Percentiles rank a stretch among this genome's conserved stretches.
These are phyloP conservation scores for Metschnikowia santaceciliae DNA, from an alignment of 805 yeast genomes.

Conservation along the genomic window DNA sequence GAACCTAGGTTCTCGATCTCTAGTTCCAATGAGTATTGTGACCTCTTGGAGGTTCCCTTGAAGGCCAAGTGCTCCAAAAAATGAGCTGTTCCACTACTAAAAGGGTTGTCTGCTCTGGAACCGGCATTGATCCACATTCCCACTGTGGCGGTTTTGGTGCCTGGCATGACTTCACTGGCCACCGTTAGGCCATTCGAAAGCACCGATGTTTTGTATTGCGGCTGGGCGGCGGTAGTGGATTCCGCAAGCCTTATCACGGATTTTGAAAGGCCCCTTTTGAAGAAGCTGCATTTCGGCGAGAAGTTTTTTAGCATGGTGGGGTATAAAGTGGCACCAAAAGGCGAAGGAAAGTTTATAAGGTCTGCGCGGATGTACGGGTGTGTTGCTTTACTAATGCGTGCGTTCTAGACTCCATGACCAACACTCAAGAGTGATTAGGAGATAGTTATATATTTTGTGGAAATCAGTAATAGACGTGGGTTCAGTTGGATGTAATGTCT, in stretches of 20 bases:
- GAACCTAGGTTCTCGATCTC: constrained; percentile 97
- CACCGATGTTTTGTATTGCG: constrained; percentile 54
- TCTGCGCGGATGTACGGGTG: constrained; percentile 2
- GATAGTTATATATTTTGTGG: not conserved
- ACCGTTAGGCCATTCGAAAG: constrained; percentile 91
- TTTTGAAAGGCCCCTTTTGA: not conserved
- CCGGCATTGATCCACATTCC: constrained; percentile 99
- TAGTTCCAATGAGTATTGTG: constrained; percentile 79
- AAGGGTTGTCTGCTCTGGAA: constrained; percentile 87
- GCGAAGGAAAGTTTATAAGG: not conserved
- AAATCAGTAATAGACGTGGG: too few species aligned
- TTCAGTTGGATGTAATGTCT: too few species aligned
- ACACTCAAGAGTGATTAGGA: too few species aligned
- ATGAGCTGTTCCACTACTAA: constrained; percentile 93
- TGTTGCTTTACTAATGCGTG: constrained; percentile 1
- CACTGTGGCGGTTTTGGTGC: constrained; percentile 90
- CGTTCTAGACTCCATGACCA: not conserved
- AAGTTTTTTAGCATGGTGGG: constrained; percentile 8
- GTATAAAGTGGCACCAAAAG: not conserved
- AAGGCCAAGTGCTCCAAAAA: constrained; percentile 95
- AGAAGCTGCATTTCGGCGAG: not conserved
- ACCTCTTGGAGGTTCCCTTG: constrained; percentile 82
- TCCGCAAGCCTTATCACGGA: not conserved
- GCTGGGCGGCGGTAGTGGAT: constrained; percentile 2
- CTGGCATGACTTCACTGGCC: constrained; percentile 85